phyloP scores from a whole-genome alignment of 1,139 yeast genomes.

The Geotrichum citri-aurantii region DNA sequence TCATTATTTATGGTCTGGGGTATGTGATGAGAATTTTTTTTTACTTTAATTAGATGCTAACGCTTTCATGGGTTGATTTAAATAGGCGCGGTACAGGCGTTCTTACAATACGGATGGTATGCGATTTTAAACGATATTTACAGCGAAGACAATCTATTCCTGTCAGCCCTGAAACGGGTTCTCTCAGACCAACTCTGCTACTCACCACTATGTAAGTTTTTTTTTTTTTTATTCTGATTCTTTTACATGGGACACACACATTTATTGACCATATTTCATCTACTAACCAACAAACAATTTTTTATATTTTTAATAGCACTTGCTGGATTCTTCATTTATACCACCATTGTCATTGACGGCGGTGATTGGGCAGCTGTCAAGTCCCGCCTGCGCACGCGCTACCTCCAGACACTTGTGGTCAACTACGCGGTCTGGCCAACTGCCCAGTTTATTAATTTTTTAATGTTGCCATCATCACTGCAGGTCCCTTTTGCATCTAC shows the following conservation, averaged over 20 bases:
- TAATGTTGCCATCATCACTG: constrained; percentile 66
- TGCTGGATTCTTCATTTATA: constrained; percentile 74
- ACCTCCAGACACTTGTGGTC: constrained; percentile 68
- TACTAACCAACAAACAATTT: not conserved
- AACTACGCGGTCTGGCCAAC: constrained; percentile 93
- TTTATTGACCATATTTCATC: not conserved
- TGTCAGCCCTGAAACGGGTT: constrained; percentile 79
- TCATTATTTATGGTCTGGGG: constrained; percentile 84
- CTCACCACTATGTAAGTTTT: constrained; percentile 56
- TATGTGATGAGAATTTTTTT: constrained; percentile 7
- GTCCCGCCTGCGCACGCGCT: constrained; percentile 57
- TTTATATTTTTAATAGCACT: constrained; percentile 38
- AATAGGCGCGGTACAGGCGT: constrained; percentile 61
- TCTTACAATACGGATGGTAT: constrained; percentile 87
- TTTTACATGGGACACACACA: not conserved
- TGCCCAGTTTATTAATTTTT: constrained; percentile 83
- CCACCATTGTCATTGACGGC: constrained; percentile 72
- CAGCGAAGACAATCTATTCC: constrained; percentile 66
- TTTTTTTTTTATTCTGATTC: not conserved
- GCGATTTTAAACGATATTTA: constrained; percentile 69
- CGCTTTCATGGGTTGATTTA: not conserved
- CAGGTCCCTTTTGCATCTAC: constrained; percentile 93
- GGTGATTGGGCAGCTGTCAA: constrained; percentile 63
- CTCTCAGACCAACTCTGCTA: constrained; percentile 84
- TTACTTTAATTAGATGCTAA: not conserved